These are phyloP conservation scores for Ophiosphaerella herpotricha DNA, from an alignment of 2,329 filamentous ascomycete species.

Conservation along the genomic window DNA sequence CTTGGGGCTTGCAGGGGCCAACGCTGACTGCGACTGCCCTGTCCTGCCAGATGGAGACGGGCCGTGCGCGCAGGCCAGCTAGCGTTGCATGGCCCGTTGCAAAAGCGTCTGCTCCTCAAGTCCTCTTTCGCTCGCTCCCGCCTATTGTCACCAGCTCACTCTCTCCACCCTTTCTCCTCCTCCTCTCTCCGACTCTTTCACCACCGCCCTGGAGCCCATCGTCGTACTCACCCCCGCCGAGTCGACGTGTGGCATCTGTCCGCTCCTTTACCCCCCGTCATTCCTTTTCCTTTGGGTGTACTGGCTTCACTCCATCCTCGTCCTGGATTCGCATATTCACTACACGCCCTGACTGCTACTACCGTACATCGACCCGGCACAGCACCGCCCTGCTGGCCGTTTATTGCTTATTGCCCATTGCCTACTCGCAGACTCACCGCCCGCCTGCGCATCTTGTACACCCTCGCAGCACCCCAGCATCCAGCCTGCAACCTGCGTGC, in stretches of 20 bases:
- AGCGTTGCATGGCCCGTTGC: slow-evolving; percentile 10
- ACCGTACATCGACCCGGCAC: slow-evolving; percentile 9
- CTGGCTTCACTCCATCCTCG: slow-evolving; percentile 38
- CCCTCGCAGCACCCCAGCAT: neutral
- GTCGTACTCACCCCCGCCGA: slow-evolving; percentile 36
- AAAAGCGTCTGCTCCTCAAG: slow-evolving; percentile 7
- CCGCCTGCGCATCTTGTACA: neutral
- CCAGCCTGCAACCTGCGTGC: slow-evolving; percentile 30
- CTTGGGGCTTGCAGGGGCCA: neutral
- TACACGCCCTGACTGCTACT: neutral
- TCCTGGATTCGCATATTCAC: slow-evolving; percentile 13
- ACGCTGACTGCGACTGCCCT: neutral
- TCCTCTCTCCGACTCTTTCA: slow-evolving; percentile 20
- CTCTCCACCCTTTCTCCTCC: slow-evolving; percentile 10
- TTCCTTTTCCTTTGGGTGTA: slow-evolving; percentile 46
- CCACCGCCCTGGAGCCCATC: slow-evolving; percentile 35
- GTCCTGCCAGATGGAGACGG: too few species aligned
- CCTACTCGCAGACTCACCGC: slow-evolving; percentile 9
- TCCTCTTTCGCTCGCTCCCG: slow-evolving; percentile 18
- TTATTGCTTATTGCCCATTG: neutral
- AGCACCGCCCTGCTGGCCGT: slow-evolving; percentile 3
- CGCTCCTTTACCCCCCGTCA: slow-evolving; percentile 43
- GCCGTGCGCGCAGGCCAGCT: neutral
- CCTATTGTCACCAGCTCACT: neutral
- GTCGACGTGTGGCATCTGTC: slow-evolving; percentile 43